Base-by-base conservation (phyloP, 116 monocot genomes). In the Iris pallida region DNA sequence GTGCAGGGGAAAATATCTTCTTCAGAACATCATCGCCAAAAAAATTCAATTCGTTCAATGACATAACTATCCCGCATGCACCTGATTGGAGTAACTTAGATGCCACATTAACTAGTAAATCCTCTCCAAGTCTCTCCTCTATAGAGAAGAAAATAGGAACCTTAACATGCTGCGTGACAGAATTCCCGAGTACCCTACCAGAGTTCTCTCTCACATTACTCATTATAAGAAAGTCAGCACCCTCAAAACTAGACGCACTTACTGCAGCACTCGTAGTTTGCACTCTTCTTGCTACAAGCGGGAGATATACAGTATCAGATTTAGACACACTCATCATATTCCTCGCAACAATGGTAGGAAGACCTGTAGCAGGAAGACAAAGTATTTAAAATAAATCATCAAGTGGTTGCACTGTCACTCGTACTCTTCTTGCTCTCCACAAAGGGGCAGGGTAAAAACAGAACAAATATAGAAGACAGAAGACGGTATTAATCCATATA, bases 171-270 rank as follows among this genome's bases (percentile, higher is more conserved):
- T 81, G 72, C 43, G 42, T 57, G 43, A 71, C n/a, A 64, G 74
- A 72, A 43, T 61, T 65, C 51, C 75, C 77, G 19, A 82, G 56
- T 53, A 79, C 58, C 18, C 19, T 66, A 8, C 45, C 52, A 78
- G 52, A 57, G 17, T 75, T 76, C 59, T 67, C 75, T 11, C 6
- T 58, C 51, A 20, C 63, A 42, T 52, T 71, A 14, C 53, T 71
- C 20, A 92, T 55, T 80, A 96, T 89, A 19, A 96, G 87, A 80
- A 96, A 87, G 65, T 96, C 96, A 73, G 89, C 96, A 68, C 96
- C 96, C 58, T 89, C 96, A 67, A 78, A 89, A 75, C 70, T 79
- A 53, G 87, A 75, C 53, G 96, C 92, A 61, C 18, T 79, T 73
- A 77, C 19, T 55, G 96, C 92, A 67, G 84, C 70, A 20, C 73